Evolutionary conservation across 2,329 filamentous ascomycete genomes (phyloP), one percentile per base, ranked within the genome.

Genomic region (Ceratocystis variospora): DNA sequence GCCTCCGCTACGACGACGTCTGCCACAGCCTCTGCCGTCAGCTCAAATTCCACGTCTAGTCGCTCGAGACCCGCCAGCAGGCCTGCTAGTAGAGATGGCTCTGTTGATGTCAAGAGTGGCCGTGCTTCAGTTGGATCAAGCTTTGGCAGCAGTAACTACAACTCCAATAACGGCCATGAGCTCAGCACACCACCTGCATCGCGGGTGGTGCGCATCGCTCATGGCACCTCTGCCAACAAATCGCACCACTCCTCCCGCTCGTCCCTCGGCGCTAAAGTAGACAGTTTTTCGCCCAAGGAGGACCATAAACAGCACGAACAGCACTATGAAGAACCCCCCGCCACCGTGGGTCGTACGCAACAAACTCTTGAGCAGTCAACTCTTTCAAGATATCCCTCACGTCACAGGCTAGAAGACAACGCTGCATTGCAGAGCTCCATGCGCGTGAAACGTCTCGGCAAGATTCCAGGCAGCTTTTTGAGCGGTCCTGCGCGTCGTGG

Each of bases 401-500:
- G 79, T 62, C 78, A 75, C 17, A 78, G 80, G 45, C 79, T 80
- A 62, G 84, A 84, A 2, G 87, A 91, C 28, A 85, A 88, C 44
- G 76, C 77, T 44, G 86, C 83, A 15, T 77, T 84, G 1, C 88
- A 89, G 68, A 86, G 87, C 71, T 90, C 89, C 0, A 83, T 91
- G 79, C 83, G 90, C 4, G 79, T 92, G 67, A 93, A 92, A 76
- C 81, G 89, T 68, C 83, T 90, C 15, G 87, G 87, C 17, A 89
- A 89, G 74, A 79, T 87, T 6, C 83, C 87, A 1, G 90, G 89
- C 0, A 87, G 84, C 68, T 92, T 93, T 70, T 78, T 94, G 25
- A 90, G 88, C 70, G 89, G 88, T 0, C 90, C 90, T 33, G 88
- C 90, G 22, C 83, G 90, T 65, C 81, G 90, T 70, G 90, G 89